Evolutionary conservation across 441 rosid species (phyloP).

Genomic region (Jatropha multifida): DNA sequence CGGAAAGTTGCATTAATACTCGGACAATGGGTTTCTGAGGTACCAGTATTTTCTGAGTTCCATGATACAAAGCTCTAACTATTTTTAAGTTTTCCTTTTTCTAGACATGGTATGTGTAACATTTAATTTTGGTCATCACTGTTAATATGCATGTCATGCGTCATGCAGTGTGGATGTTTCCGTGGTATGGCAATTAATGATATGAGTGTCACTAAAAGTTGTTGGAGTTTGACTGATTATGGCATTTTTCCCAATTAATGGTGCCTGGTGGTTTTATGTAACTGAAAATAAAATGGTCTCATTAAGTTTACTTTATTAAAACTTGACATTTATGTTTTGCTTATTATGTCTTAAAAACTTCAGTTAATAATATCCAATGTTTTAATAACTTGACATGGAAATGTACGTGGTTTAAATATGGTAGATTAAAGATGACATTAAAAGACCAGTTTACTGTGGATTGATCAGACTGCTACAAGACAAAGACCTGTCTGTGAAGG

Average conservation of each 20-base stretch:
- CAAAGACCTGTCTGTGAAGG: slow-evolving; percentile 88
- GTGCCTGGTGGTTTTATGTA: not conserved
- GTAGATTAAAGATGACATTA: slow-evolving; percentile 88
- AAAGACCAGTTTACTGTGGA: slow-evolving; percentile 86
- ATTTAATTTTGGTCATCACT: not conserved
- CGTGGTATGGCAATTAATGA: not conserved
- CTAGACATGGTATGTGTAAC: not conserved
- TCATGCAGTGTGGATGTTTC: not conserved
- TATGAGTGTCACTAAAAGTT: not conserved
- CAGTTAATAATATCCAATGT: not conserved
- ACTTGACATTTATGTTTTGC: not conserved
- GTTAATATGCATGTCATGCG: not conserved
- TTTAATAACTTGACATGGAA: not conserved
- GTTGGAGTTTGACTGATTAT: not conserved
- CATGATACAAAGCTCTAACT: not conserved
- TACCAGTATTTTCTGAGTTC: slow-evolving; percentile 30
- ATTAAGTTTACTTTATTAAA: not conserved
- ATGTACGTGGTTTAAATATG: not conserved
- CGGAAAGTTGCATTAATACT: slow-evolving; percentile 93
- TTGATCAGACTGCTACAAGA: slow-evolving; percentile 82
- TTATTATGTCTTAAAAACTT: not conserved
- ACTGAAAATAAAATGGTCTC: slow-evolving; percentile 1
- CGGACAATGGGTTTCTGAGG: slow-evolving; percentile 99
- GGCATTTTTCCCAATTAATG: slow-evolving; percentile 2
- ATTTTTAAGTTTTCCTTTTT: not conserved